Conservation (phyloP, 495 filamentous ascomycete species). For the Aspergillus coremiiformis region DNA sequence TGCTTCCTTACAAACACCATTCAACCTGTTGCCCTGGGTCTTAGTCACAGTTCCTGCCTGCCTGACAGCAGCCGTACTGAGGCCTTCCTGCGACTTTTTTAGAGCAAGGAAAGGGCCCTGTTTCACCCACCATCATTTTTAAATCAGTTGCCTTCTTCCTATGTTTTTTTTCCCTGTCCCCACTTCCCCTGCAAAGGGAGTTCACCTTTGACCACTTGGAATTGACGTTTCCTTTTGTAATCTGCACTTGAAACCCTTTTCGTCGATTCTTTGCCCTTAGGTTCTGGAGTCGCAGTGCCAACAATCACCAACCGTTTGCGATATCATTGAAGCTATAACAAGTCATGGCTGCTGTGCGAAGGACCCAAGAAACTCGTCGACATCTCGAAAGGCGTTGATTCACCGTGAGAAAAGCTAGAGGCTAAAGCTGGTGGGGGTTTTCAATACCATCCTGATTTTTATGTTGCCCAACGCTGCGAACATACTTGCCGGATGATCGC, state of each 20-base stretch:
- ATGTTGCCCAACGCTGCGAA: not conserved
- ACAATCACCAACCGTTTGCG: not conserved
- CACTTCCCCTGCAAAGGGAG: not conserved
- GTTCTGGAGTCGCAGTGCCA: not conserved
- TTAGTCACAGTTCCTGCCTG: not conserved
- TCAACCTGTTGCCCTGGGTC: not conserved
- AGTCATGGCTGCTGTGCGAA: constrained; percentile 1
- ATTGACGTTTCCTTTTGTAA: not conserved
- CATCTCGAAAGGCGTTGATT: not conserved
- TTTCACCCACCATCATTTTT: constrained; percentile 7
- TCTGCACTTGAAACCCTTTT: not conserved
- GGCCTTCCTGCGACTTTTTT: not conserved
- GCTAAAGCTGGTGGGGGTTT: not conserved
- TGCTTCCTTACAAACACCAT: not conserved
- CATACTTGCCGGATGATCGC: not conserved
- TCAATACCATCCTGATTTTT: not conserved
- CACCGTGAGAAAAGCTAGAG: not conserved
- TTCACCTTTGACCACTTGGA: not conserved
- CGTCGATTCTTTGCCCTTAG: not conserved
- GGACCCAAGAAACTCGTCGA: not conserved
- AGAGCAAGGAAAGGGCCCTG: constrained; percentile 3
- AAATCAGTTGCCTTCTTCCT: not conserved
- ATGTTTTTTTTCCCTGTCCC: constrained; percentile 14
- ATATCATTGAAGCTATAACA: not conserved
- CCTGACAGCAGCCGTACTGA: not conserved